Percentiles rank a stretch among this genome's conserved stretches.
phyloP scores from a whole-genome alignment of 495 filamentous ascomycete genomes.

The Hyaloscypha variabilis region DNA sequence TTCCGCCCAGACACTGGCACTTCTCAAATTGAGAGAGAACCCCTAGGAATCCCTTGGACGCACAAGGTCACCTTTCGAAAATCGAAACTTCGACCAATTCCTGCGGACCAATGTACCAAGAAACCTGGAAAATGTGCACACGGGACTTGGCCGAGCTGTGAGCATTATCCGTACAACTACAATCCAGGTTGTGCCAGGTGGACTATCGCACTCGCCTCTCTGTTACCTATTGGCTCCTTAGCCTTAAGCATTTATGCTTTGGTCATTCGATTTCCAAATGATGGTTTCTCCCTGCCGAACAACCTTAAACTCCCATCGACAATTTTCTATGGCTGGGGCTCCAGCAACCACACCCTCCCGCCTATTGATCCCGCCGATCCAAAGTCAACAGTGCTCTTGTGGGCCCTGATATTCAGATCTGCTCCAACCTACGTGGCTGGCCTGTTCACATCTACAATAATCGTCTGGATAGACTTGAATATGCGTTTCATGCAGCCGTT shows the following conservation, averaged over 20 bases:
- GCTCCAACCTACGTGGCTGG: slow-evolving; percentile 11
- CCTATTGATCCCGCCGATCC: slow-evolving; percentile 14
- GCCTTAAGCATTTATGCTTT: slow-evolving; percentile 11
- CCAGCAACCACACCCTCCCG: slow-evolving; percentile 5
- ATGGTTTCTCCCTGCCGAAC: slow-evolving; percentile 1
- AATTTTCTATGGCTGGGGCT: slow-evolving; percentile 1
- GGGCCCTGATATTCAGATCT: slow-evolving; percentile 13
- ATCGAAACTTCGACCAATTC: background rate
- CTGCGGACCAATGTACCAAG: slow-evolving; percentile 9
- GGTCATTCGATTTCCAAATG: slow-evolving; percentile 5
- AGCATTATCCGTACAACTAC: slow-evolving; percentile 15
- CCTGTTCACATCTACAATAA: slow-evolving; percentile 10
- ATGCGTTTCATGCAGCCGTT: slow-evolving; percentile 13
- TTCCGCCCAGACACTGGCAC: background rate
- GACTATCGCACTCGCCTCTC: slow-evolving; percentile 9
- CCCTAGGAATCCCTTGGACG: background rate
- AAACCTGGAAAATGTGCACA: background rate
- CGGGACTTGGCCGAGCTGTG: slow-evolving; percentile 9
- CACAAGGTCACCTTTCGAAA: background rate
- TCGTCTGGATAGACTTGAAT: slow-evolving; percentile 8
- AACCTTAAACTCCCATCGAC: slow-evolving; percentile 9
- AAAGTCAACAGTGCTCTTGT: slow-evolving; percentile 8
- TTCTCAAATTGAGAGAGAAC: slow-evolving; percentile 1
- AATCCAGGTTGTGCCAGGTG: slow-evolving; percentile 5
- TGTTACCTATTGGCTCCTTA: slow-evolving; percentile 4